Base-by-base conservation (phyloP, 371 early-diverging fungal genomes). In the Mortierella sp. region DNA sequence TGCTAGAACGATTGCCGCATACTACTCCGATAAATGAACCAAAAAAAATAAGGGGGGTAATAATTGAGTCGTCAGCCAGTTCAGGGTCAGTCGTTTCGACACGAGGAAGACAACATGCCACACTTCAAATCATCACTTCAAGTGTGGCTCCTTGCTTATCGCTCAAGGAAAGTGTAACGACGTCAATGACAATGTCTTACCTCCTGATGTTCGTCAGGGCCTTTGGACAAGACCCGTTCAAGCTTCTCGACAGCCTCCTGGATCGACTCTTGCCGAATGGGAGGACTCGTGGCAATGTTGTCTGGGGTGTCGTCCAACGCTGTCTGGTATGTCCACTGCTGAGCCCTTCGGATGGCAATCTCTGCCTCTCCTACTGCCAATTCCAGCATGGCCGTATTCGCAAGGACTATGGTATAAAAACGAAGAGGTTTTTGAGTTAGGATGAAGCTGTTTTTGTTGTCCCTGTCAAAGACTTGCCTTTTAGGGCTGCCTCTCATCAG, bases 151-250 rank as follows among this genome's bases (percentile, higher is more conserved):
- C 42, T 38, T 38, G 42, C 42, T 38, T 38, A 38, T 38, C 42
- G 42, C 42, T 5, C 42, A 38, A 38, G 42, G 42, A 38, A 38
- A 38, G 42, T 38, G 42, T 1, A 5, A 38, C 42, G 42, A 38
- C 42, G 34, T 10, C n/a, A 42, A 55, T 31, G n/a, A 73, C 16
- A 63, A 65, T 19, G 31, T 11, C 65, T 48, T 77, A 82, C 87
- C 76, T 86, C 87, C 73, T 82, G 87, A n/a, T 82, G 87, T 63
- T 86, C 87, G 34, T 82, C 87, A 21, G 87, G 63, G 38, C 87
- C 87, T 55, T 77, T 77, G 31, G 76, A 19, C n/a, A 86, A n/a
- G 19, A 68, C 70, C 19, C 80, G 38, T 47, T 86, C 83, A 14
- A 86, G 82, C n/a, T 70, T 80, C 24, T 82, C 80, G 19, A 86